These are phyloP conservation scores for Camellia granthamiana DNA, from an alignment of 148 eudicot species.

Conservation along the genomic window DNA sequence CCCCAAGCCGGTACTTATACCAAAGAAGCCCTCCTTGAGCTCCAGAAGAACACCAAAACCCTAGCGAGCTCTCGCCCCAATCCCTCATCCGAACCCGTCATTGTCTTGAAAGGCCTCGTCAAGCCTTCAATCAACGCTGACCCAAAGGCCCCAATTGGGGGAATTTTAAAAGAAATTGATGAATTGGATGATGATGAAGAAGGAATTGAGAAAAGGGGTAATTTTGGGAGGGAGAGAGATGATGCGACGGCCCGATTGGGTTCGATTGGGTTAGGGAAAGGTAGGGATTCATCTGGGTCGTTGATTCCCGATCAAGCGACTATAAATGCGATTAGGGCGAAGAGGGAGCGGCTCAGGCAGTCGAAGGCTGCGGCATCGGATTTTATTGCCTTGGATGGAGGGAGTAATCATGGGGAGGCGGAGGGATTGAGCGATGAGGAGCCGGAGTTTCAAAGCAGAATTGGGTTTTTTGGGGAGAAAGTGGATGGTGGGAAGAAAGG, in stretches of 20 bases:
- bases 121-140: conserved; percentile 35
- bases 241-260: conserved; percentile 31
- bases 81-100: conserved; percentile 55
- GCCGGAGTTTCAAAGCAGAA: conserved; percentile 80
- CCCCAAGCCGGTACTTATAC: conserved; percentile 85
- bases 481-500: conserved; percentile 51
- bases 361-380: conserved; percentile 73
- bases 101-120: conserved; percentile 63
- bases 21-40: conserved; percentile 76
- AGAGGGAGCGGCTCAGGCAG: conserved; percentile 69
- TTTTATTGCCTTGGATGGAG: conserved; percentile 73
- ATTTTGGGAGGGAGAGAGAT: conserved; percentile 26
- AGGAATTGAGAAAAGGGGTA: conserved; percentile 10
- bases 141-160: background rate
- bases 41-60: conserved; percentile 78
- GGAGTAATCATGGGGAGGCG: conserved; percentile 88
- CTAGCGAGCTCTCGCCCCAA: conserved; percentile 38
- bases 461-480: conserved; percentile 68
- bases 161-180: conserved; percentile 12
- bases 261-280: conserved; percentile 34
- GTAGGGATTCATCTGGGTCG: conserved; percentile 5
- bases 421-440: conserved; percentile 98
- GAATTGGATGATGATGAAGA: conserved; percentile 23
- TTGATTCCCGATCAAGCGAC: conserved; percentile 51
- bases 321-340: conserved; percentile 61